These are phyloP conservation scores for Jaenimonas drosophilae DNA, from an alignment of 208 protist genomes.

Conservation along the genomic window DNA sequence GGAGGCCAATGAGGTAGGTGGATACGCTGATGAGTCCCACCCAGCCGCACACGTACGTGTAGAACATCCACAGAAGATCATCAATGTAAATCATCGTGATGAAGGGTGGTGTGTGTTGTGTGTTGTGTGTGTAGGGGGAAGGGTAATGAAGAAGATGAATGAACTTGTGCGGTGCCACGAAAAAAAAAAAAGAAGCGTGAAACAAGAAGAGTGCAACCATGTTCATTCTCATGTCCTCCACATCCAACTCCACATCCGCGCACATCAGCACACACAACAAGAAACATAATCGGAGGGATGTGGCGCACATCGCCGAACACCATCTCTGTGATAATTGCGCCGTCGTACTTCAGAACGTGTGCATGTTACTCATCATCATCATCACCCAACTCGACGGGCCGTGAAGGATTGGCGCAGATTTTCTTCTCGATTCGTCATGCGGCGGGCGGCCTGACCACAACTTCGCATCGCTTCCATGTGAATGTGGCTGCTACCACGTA, in stretches of 20 bases:
- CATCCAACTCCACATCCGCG: too few relatives aligned
- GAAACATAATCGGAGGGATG: too few relatives aligned
- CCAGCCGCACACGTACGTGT: slow-evolving; percentile 52
- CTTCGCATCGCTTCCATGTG: slow-evolving; percentile 39
- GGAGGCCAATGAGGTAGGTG: slow-evolving; percentile 42
- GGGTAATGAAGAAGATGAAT: background rate
- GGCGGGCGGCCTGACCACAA: slow-evolving; percentile 46
- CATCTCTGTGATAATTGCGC: too few relatives aligned
- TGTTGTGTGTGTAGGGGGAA: background rate
- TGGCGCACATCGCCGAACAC: too few relatives aligned
- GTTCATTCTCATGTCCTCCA: background rate
- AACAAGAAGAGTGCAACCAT: background rate
- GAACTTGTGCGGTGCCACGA: slow-evolving; percentile 2
- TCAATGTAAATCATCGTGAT: slow-evolving; percentile 57
- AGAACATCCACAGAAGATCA: slow-evolving; percentile 34
- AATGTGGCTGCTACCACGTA: slow-evolving; percentile 10
- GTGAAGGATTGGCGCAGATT: too few relatives aligned
- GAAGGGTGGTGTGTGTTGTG: background rate
- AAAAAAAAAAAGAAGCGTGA: slow-evolving; percentile 8
- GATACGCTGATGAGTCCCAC: slow-evolving; percentile 70
- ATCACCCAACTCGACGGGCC: too few relatives aligned
- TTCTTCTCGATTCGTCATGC: slow-evolving; percentile 57
- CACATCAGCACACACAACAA: too few relatives aligned
- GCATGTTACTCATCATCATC: too few relatives aligned
- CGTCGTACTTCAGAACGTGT: too few relatives aligned